Evolutionary conservation across 1,139 yeast genomes (phyloP).

Genomic region (Debaryomyces fabryi): DNA sequence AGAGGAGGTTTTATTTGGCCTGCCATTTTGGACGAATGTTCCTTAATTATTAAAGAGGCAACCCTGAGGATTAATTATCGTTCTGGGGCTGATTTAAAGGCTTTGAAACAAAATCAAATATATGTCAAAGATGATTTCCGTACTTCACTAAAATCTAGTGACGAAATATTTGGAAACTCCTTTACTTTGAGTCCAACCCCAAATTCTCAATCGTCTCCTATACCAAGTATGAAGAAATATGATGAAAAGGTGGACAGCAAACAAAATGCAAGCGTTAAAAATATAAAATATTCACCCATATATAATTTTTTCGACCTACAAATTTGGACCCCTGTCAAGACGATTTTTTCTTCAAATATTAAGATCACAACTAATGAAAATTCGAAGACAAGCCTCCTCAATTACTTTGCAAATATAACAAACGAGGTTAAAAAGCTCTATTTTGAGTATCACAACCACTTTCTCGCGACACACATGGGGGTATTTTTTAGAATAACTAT

Average conservation of each 20-base stretch:
- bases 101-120: conserved; percentile 25
- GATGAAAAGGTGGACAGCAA: not conserved
- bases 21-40: conserved; percentile 60
- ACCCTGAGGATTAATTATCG: conserved; percentile 45
- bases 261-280: not conserved
- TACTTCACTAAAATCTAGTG: conserved; percentile 2
- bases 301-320: conserved; percentile 16
- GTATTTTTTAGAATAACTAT: conserved; percentile 50
- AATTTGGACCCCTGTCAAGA: conserved; percentile 17
- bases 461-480: conserved; percentile 41
- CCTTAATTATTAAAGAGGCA: conserved; percentile 52
- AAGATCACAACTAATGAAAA: conserved; percentile 9
- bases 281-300: not conserved
- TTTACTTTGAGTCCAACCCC: conserved; percentile 15
- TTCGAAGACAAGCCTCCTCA: not conserved
- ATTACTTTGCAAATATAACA: not conserved
- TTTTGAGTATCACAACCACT: conserved; percentile 19
- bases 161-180: conserved; percentile 14
- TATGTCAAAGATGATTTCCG: conserved; percentile 10
- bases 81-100: conserved; percentile 33
- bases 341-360: conserved; percentile 11
- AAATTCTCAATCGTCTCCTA: conserved; percentile 4
- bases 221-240: conserved; percentile 8
- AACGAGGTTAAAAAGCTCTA: conserved; percentile 11
- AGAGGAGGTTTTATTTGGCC: conserved; percentile 57